Base-by-base conservation (phyloP, 352 stramenopile genomes). In the Blastocystis sp. region DNA sequence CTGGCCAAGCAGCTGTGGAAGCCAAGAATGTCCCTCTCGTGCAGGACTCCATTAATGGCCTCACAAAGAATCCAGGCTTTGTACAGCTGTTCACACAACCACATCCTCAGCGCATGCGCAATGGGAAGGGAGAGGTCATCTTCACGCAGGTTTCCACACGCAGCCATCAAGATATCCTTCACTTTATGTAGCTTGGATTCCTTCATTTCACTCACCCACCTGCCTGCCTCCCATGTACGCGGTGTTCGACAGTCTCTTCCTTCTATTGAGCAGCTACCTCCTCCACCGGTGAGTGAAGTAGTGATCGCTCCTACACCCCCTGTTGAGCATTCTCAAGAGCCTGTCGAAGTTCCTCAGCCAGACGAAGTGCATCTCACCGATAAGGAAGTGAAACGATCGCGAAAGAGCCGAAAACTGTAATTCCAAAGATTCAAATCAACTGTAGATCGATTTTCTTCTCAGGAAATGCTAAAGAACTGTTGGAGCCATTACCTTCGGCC, bases 21-120 rank as follows among this genome's bases (percentile, higher is more conserved):
- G 76, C 65, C 16, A 91, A 91, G 41, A 91, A 91, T 43, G 90
- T 91, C 5, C 76, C 76, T 24, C 76, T 88, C 8, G 47, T 75
- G 24, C 76, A 88, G 41, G 76, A 88, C 20, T 37, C 34, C 13
- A 56, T 88, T 16, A 78, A 20, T 9, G 76, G 76, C 24, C 76
- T 88, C 53, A 73, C 59, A 13, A 91, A 79, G 6, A 90, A 73
- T 56, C 81, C 89, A 4, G 89, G 69, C 0, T 91, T 91, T 59
- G 90, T 91, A 8, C 90, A 91, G 64, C 34, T 91, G 18, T 91
- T 91, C 56, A 90, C 78, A n/a, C 65, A 91, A 16, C 90, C 90
- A 13, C 90, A 91, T 70, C 90, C 90, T 20, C 90, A 91, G 39
- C 76, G 76, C 2, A 88, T 88, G 64, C 39, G 54, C n/a, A 88